A percentile compares a stretch with the other conserved stretches of the same genome.
phyloP scores from a whole-genome alignment of 1,284 basidiomycete species.

The Leccinum griseonigrum region DNA sequence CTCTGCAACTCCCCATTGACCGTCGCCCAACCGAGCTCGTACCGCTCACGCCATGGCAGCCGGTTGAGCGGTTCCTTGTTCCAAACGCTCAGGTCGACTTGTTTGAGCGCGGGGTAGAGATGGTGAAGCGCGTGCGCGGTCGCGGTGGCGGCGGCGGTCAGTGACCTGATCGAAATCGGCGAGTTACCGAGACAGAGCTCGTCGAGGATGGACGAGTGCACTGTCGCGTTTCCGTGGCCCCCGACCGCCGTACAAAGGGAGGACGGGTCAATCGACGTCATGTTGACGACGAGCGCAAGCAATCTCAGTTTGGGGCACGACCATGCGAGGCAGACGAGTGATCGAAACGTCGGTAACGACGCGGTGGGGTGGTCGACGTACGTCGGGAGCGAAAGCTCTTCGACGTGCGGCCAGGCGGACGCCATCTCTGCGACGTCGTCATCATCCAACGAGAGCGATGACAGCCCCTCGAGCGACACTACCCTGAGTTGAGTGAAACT shows the following conservation, averaged over 20 bases:
- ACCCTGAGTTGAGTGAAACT: slow-evolving; percentile 14
- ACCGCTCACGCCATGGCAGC: slow-evolving; percentile 12
- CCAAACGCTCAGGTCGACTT: slow-evolving; percentile 24
- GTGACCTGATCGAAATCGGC: slow-evolving; percentile 7
- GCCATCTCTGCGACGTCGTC: slow-evolving; percentile 14
- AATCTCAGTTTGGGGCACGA: slow-evolving; percentile 11
- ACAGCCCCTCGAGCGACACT: slow-evolving; percentile 20
- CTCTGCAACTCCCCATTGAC: slow-evolving; percentile 18
- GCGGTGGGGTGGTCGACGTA: slow-evolving; percentile 15
- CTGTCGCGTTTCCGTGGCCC: neutral
- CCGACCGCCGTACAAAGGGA: neutral
- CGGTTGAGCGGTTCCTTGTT: slow-evolving; percentile 18
- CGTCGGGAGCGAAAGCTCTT: slow-evolving; percentile 20
- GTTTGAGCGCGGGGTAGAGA: slow-evolving; percentile 22
- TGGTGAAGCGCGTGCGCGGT: slow-evolving; percentile 14
- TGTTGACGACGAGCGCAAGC: slow-evolving; percentile 24
- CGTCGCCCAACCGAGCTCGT: slow-evolving; percentile 17
- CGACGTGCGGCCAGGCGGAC: slow-evolving; percentile 20
- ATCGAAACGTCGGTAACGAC: slow-evolving; percentile 21
- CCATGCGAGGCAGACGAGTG: slow-evolving; percentile 10
- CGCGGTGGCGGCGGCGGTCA: neutral
- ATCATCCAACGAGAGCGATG: slow-evolving; percentile 18
- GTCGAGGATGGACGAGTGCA: slow-evolving; percentile 1
- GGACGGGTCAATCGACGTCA: slow-evolving; percentile 1
- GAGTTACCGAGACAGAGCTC: slow-evolving; percentile 26